Conservation (phyloP, 345 rosid genomes). For the Gossypium arboreum region DNA sequence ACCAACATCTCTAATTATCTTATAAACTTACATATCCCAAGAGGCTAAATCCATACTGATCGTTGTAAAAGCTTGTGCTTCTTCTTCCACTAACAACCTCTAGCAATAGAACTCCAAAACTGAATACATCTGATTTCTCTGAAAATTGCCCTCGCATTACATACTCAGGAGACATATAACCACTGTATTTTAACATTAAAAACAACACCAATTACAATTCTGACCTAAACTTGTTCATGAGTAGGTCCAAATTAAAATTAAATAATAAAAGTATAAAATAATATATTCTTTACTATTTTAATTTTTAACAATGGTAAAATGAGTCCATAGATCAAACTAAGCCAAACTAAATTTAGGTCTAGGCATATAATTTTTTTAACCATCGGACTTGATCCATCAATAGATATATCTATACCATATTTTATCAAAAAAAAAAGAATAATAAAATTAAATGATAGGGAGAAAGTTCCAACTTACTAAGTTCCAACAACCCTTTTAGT, state of each 20-base stretch:
- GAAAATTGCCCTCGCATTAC: background rate
- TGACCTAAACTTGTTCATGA: background rate
- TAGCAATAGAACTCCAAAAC: background rate
- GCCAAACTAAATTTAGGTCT: too few species aligned
- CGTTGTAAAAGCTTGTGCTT: background rate
- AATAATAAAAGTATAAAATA: too few species aligned
- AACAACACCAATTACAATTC: background rate
- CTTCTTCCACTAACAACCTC: background rate
- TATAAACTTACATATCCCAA: background rate
- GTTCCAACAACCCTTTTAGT: slow-evolving; percentile 30
- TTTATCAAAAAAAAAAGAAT: background rate
- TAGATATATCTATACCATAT: too few species aligned
- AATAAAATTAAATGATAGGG: background rate
- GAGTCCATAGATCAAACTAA: too few species aligned
- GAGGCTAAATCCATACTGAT: background rate
- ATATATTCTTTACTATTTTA: too few species aligned
- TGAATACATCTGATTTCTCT: background rate
- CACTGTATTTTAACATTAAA: slow-evolving; percentile 22
- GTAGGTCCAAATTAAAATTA: too few species aligned
- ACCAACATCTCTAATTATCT: too few species aligned
- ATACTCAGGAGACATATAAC: slow-evolving; percentile 18
- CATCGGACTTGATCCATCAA: too few species aligned
- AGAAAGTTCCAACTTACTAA: slow-evolving; percentile 7
- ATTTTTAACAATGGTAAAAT: too few species aligned
- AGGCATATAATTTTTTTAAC: too few species aligned